Evolutionary conservation across 306 rosid genomes (phyloP), one percentile per base, ranked within the genome.

Genomic region (Hylodesmum podocarpum): DNA sequence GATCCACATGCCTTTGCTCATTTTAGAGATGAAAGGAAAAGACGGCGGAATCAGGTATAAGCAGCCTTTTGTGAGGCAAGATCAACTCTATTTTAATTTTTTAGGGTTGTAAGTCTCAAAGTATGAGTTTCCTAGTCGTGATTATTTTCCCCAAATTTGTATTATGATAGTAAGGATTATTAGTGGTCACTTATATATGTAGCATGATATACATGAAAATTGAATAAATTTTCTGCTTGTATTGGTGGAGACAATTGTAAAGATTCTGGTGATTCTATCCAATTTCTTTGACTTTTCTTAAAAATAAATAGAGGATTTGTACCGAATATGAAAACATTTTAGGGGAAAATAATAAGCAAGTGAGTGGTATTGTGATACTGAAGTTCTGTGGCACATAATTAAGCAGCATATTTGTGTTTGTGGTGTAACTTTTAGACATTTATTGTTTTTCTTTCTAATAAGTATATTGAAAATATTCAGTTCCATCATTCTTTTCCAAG

Each of bases 1-100:
- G 99, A 96, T 81, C 99, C 99, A 36, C 99, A 96, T 71, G 99
- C 99, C 74, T 96, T 96, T 81, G 86, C 97, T 81, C 99, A 96
- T 82, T 96, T 96, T 86, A 87, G 99, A 84, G 98, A 96, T 82
- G 99, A 92, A 79, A 86, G 98, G 82, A 96, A 96, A 87, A 88
- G 97, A 78, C 87, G 99, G 41, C 99, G 94, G 28, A 85, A 85
- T 82, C 87, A 88, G 92, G 99, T 96, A 87, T 63, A 24, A 10
- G 49, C 25, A 47, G 31, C 65, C 73, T 68, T 74, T 62, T 41
- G 15, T 80, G 66, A 47, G 43, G 46, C 50, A 36, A 29, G 76
- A 19, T 72, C 13, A 14, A 67, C 72, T 29, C 37, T 62, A 36
- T 59, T 39, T 27, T 66, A 11, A 22, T 27, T 41, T 66, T 54